Conservation (phyloP, 2,329 filamentous ascomycete species). For the Neonectria ditissima region DNA sequence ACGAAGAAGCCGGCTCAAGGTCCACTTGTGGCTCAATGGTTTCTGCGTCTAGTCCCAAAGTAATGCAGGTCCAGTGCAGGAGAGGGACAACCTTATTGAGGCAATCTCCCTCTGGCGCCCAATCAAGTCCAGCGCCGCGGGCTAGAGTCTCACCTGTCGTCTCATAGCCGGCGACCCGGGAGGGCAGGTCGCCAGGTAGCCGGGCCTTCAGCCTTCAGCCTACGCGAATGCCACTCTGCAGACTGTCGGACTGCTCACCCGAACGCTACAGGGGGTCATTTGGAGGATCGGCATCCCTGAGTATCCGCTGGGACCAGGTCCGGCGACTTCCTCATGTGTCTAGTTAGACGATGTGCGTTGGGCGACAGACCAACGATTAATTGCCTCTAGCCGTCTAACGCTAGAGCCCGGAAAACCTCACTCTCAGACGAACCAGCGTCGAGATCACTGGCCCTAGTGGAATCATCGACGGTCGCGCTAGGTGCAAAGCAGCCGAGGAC, state of each 20-base stretch:
- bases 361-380: not conserved
- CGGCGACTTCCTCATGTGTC: constrained; percentile 12
- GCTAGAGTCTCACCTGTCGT: constrained; percentile 1
- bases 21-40: constrained; percentile 15
- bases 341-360: not conserved
- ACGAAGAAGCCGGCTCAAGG: constrained; percentile 18
- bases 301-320: not conserved
- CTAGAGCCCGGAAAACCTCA: not conserved
- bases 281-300: constrained; percentile 4
- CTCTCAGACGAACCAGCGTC: not conserved
- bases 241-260: not conserved
- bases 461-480: not conserved
- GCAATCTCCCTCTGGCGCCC: constrained; percentile 3
- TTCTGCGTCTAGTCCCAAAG: constrained; percentile 1
- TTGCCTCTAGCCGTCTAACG: not conserved
- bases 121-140: not conserved
- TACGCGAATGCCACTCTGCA: constrained; percentile 6
- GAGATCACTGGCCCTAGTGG: not conserved
- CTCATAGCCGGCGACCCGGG: constrained; percentile 1
- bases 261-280: not conserved
- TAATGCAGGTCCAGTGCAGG: constrained; percentile 16
- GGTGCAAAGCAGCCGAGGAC: not conserved
- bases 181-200: not conserved
- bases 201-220: not conserved
- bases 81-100: constrained; percentile 4